Evolutionary conservation across 2,329 filamentous ascomycete genomes (phyloP).

Genomic region (Corynespora cassiicola): DNA sequence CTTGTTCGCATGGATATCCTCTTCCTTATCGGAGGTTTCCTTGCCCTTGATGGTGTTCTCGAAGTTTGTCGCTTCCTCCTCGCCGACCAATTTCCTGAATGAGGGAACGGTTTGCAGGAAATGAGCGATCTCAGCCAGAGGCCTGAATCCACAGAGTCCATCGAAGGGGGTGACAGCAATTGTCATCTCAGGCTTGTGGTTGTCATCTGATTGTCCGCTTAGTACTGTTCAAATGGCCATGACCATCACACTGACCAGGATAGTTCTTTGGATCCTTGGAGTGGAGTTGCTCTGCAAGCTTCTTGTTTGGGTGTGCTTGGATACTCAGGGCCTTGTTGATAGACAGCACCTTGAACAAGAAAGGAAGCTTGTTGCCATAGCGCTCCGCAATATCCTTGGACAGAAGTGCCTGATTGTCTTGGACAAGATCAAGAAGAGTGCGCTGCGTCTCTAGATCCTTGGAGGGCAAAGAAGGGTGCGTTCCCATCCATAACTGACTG

Average conservation of each 20-base stretch:
- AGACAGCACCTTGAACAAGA: constrained; percentile 96
- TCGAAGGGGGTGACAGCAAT: constrained; percentile 97
- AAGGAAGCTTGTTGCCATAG: constrained; percentile 85
- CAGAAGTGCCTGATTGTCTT: constrained; percentile 85
- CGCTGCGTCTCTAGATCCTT: constrained; percentile 85
- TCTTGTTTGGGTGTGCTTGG: constrained; percentile 96
- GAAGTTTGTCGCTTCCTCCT: constrained; percentile 54
- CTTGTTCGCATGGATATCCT: constrained; percentile 68
- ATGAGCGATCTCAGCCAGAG: constrained; percentile 82
- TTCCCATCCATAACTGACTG: constrained; percentile 94
- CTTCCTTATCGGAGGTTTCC: constrained; percentile 54
- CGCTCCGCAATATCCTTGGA: constrained; percentile 73
- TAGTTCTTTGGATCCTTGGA: constrained; percentile 90
- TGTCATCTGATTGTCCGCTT: constrained; percentile 68
- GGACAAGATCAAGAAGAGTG: constrained; percentile 83
- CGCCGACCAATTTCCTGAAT: constrained; percentile 55
- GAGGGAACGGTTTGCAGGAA: constrained; percentile 73
- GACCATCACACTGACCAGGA: constrained; percentile 59
- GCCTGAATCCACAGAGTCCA: constrained; percentile 93
- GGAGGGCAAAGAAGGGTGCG: constrained; percentile 93
- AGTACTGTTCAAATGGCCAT: too few species aligned
- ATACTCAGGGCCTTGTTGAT: constrained; percentile 96
- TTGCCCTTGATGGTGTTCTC: constrained; percentile 59
- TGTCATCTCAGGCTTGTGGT: constrained; percentile 99
- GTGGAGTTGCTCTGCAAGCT: constrained; percentile 87